Evolutionary conservation across 2,329 filamentous ascomycete species (phyloP).

Genomic region (Magnaporthiopsis rhizophila): DNA sequence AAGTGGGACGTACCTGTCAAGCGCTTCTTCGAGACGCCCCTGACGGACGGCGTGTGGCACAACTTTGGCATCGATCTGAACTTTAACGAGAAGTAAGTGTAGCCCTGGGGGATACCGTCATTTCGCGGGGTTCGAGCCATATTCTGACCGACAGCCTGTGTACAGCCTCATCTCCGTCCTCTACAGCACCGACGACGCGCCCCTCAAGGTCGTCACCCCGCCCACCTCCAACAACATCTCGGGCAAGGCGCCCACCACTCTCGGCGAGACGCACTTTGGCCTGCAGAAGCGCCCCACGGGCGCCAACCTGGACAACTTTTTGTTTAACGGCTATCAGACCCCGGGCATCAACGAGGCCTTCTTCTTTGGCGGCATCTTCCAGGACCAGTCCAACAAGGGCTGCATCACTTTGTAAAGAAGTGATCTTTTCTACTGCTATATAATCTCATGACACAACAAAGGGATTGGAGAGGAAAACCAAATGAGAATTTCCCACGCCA

Average conservation of each 20-base stretch:
- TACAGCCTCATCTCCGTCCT: background rate
- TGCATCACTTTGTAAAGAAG: background rate
- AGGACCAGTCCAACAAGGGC: background rate
- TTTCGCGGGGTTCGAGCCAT: no score
- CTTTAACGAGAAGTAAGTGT: background rate
- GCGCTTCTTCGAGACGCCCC: conserved; percentile 1
- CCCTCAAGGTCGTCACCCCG: background rate
- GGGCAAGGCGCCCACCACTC: background rate
- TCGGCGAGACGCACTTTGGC: conserved; percentile 5
- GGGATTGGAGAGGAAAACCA: no score
- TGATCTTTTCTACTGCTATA: no score
- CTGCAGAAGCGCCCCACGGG: conserved; percentile 2
- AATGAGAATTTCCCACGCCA: no score
- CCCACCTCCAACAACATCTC: conserved; percentile 2
- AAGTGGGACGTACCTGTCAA: conserved; percentile 2
- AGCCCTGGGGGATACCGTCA: no score
- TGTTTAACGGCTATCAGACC: background rate
- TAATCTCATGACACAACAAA: no score
- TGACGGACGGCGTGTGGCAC: background rate
- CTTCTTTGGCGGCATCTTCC: conserved; percentile 3
- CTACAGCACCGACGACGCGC: conserved; percentile 3
- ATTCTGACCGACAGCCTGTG: no score
- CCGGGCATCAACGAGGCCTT: conserved; percentile 1
- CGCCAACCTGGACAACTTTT: background rate
- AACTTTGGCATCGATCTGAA: conserved; percentile 2